phyloP scores from a whole-genome alignment of 805 yeast species.

The Jamesozyma lodderae region DNA sequence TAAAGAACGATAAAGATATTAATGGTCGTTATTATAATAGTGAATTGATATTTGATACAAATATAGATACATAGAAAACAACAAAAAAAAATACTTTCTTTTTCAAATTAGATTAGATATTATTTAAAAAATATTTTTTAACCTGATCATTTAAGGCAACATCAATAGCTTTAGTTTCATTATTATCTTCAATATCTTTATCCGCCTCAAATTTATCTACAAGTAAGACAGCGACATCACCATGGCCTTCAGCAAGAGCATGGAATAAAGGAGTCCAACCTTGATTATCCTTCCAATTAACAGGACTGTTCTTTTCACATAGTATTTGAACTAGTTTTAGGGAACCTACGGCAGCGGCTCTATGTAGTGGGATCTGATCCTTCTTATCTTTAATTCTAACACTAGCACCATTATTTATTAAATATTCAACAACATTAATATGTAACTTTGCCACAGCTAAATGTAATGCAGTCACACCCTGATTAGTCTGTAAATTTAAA shows the following conservation, averaged over 20 bases:
- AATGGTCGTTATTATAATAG: conserved; percentile 20
- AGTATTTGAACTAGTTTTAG: conserved; percentile 46
- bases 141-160: conserved; percentile 50
- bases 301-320: conserved; percentile 44
- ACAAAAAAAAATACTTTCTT: neutral
- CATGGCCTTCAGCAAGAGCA: conserved; percentile 85
- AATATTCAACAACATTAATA: conserved; percentile 40
- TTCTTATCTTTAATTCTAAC: conserved; percentile 57
- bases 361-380: conserved; percentile 60
- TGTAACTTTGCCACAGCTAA: conserved; percentile 68
- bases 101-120: conserved; percentile 5
- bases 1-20: conserved; percentile 11
- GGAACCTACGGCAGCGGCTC: conserved; percentile 78
- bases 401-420: conserved; percentile 54
- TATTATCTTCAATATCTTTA: conserved; percentile 33
- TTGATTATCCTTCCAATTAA: conserved; percentile 56
- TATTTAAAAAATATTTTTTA: conserved; percentile 31
- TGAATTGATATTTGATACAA: conserved; percentile 16
- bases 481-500: conserved; percentile 50
- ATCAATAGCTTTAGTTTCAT: conserved; percentile 46
- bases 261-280: conserved; percentile 89
- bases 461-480: conserved; percentile 69
- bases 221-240: conserved; percentile 58
- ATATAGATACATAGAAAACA: conserved; percentile 9
- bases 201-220: conserved; percentile 61